phyloP scores from a whole-genome alignment of 1,139 yeast genomes.

The Schizosaccharomyces versatilis region DNA sequence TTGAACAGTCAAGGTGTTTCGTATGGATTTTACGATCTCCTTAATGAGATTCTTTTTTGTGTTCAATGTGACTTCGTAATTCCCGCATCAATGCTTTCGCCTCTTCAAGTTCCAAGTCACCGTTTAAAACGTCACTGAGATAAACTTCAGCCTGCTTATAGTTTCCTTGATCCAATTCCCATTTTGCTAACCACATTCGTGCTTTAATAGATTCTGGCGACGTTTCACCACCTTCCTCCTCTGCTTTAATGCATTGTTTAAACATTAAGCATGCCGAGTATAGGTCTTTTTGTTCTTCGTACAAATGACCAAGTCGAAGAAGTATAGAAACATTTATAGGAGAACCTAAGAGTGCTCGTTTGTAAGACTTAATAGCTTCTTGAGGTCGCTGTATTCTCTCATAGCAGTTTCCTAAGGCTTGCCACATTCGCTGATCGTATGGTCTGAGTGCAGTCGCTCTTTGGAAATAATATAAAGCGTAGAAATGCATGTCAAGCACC shows the following conservation, averaged over 20 bases:
- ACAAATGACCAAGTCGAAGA: slow-evolving; percentile 45
- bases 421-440: slow-evolving; percentile 87
- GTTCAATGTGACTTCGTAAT: slow-evolving; percentile 13
- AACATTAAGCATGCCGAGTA: slow-evolving; percentile 25
- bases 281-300: slow-evolving; percentile 33
- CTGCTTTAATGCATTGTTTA: slow-evolving; percentile 37
- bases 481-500: slow-evolving; percentile 82
- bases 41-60: neutral
- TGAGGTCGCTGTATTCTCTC: slow-evolving; percentile 50
- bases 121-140: slow-evolving; percentile 54
- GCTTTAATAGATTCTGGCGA: slow-evolving; percentile 68
- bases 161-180: slow-evolving; percentile 34
- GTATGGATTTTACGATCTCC: no score
- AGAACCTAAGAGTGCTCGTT: slow-evolving; percentile 22
- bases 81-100: slow-evolving; percentile 69
- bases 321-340: slow-evolving; percentile 29
- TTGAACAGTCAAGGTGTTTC: no score
- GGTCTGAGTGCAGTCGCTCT: slow-evolving; percentile 67
- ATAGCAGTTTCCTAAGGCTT: slow-evolving; percentile 76
- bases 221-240: slow-evolving; percentile 42
- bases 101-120: slow-evolving; percentile 71
- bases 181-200: slow-evolving; percentile 64
- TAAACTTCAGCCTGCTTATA: slow-evolving; percentile 52
- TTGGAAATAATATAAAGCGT: slow-evolving; percentile 80
- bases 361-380: slow-evolving; percentile 39